phyloP scores from a whole-genome alignment of 2,329 filamentous ascomycete genomes.

The Aspergillus alliaceus region DNA sequence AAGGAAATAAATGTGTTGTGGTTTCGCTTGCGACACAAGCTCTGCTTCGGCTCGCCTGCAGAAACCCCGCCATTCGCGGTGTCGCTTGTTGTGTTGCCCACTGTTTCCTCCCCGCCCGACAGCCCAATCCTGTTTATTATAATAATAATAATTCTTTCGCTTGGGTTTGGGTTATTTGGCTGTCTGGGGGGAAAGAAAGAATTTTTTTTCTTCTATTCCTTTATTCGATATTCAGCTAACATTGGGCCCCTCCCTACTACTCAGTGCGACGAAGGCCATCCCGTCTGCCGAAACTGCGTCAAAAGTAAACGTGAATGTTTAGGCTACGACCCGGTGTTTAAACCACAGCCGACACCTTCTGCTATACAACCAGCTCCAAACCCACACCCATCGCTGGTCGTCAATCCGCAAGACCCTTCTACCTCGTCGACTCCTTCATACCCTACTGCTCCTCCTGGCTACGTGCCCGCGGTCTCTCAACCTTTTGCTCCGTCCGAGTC shows the following conservation, averaged over 20 bases:
- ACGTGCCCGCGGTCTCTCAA: conserved; percentile 40
- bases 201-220: conserved; percentile 1
- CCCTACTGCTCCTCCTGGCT: conserved; percentile 40
- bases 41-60: conserved; percentile 16
- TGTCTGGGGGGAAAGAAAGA: too few species aligned
- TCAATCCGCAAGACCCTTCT: conserved; percentile 40
- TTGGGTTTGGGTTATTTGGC: too few species aligned
- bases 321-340: conserved; percentile 69
- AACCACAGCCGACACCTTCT: conserved; percentile 68
- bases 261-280: conserved; percentile 95
- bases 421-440: conserved; percentile 27
- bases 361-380: conserved; percentile 63
- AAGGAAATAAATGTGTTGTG: conserved; percentile 5
- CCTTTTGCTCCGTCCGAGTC: conserved; percentile 42
- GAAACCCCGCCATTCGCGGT: conserved; percentile 21
- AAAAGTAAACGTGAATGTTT: conserved; percentile 68
- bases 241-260: not conserved
- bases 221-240: conserved; percentile 8
- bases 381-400: conserved; percentile 42
- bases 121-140: conserved; percentile 1
- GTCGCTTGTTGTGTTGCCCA: conserved; percentile 23
- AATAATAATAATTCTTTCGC: conserved; percentile 16
- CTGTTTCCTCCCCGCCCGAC: conserved; percentile 5
- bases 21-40: conserved; percentile 25
- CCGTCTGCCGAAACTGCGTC: conserved; percentile 73